Evolutionary conservation across 1,139 yeast species (phyloP).

Genomic region (Arxiozyma slooffiae): DNA sequence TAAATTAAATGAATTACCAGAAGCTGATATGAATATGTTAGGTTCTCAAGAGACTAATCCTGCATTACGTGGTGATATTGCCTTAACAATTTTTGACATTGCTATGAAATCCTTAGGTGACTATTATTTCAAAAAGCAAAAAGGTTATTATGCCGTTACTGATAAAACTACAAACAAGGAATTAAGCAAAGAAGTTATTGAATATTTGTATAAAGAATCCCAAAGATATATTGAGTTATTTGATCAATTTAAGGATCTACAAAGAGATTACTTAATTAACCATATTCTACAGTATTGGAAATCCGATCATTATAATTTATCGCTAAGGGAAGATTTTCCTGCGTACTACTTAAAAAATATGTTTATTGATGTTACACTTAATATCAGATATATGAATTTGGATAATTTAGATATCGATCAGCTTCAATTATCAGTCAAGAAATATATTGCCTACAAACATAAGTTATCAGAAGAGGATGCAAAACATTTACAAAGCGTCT

Average conservation of each 20-base stretch:
- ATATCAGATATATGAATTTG: constrained; percentile 45
- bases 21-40: constrained; percentile 74
- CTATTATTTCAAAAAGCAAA: constrained; percentile 25
- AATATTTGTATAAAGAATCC: constrained; percentile 38
- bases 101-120: constrained; percentile 44
- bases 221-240: constrained; percentile 44
- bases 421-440: constrained; percentile 62
- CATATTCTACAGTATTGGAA: constrained; percentile 52
- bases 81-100: constrained; percentile 70
- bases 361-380: constrained; percentile 53
- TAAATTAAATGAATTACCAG: constrained; percentile 67
- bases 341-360: constrained; percentile 33
- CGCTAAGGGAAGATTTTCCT: constrained; percentile 18
- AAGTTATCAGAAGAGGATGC: constrained; percentile 32
- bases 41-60: constrained; percentile 85
- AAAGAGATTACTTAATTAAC: constrained; percentile 54
- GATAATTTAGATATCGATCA: constrained; percentile 36
- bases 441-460: constrained; percentile 52
- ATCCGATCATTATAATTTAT: constrained; percentile 22
- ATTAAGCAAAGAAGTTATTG: constrained; percentile 18
- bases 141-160: constrained; percentile 25
- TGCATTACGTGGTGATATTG: constrained; percentile 82
- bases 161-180: constrained; percentile 22
- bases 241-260: constrained; percentile 59
- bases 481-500: constrained; percentile 39